Conservation (phyloP, 805 yeast species). For the Candida takata region DNA sequence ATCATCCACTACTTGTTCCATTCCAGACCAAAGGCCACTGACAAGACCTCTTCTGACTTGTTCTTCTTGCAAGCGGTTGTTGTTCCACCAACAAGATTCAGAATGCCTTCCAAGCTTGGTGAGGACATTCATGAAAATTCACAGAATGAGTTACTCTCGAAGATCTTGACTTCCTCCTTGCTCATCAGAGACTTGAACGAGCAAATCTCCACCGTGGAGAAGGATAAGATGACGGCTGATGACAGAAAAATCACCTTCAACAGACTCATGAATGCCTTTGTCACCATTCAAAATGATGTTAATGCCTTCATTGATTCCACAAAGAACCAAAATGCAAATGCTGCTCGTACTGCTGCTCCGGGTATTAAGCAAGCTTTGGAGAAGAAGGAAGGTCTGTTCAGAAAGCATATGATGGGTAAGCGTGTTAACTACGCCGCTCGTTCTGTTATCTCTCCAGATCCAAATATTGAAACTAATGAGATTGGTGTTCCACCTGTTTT, state of each 20-base stretch:
- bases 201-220: slow-evolving; percentile 57
- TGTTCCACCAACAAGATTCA: slow-evolving; percentile 95
- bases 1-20: slow-evolving; percentile 72
- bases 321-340: slow-evolving; percentile 69
- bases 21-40: slow-evolving; percentile 57
- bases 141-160: slow-evolving; percentile 82
- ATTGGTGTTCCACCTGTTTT: slow-evolving; percentile 99
- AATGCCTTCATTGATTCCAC: slow-evolving; percentile 90
- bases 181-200: slow-evolving; percentile 86
- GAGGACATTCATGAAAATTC: slow-evolving; percentile 94
- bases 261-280: slow-evolving; percentile 92
- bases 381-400: slow-evolving; percentile 95
- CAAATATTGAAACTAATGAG: slow-evolving; percentile 94
- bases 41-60: slow-evolving; percentile 59
- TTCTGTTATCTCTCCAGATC: slow-evolving; percentile 98
- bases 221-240: slow-evolving; percentile 53
- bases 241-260: slow-evolving; percentile 75
- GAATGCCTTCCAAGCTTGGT: slow-evolving; percentile 94
- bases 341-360: slow-evolving; percentile 66
- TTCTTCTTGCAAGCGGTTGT: slow-evolving; percentile 84
- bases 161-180: slow-evolving; percentile 71
- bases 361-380: slow-evolving; percentile 97
- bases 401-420: slow-evolving; percentile 99
- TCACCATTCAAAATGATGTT: slow-evolving; percentile 89
- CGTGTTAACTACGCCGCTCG: slow-evolving; percentile 99